phyloP scores from a whole-genome alignment of 441 rosid genomes.

The Corymbia calophylla region DNA sequence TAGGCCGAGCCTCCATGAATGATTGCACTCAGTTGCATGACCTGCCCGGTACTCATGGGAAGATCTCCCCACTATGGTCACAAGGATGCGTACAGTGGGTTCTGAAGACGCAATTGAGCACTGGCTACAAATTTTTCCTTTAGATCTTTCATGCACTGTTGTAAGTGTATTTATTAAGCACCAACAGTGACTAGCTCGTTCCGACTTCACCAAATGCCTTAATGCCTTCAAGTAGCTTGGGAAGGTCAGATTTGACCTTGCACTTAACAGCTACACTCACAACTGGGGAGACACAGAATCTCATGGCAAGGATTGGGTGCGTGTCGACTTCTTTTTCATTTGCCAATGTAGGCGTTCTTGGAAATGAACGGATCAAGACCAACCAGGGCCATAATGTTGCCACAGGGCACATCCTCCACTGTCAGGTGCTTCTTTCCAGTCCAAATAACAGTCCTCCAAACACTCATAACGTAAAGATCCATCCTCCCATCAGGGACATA shows the following conservation, averaged over 20 bases:
- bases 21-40: slow-evolving; percentile 46
- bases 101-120: slow-evolving; percentile 32
- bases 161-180: slow-evolving; percentile 39
- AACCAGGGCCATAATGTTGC: slow-evolving; percentile 53
- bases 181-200: slow-evolving; percentile 44
- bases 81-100: slow-evolving; percentile 36
- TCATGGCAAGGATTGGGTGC: slow-evolving; percentile 43
- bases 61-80: slow-evolving; percentile 36
- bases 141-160: slow-evolving; percentile 38
- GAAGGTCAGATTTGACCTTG: slow-evolving; percentile 40
- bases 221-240: slow-evolving; percentile 41
- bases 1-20: slow-evolving; percentile 39
- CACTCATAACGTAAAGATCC: slow-evolving; percentile 41
- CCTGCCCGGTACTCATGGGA: slow-evolving; percentile 30
- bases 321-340: slow-evolving; percentile 48
- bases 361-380: slow-evolving; percentile 44
- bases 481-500: slow-evolving; percentile 47
- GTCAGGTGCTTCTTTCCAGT: slow-evolving; percentile 57
- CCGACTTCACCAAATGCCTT: slow-evolving; percentile 39
- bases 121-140: slow-evolving; percentile 39
- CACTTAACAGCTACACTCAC: slow-evolving; percentile 41
- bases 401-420: slow-evolving; percentile 55
- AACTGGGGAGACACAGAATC: slow-evolving; percentile 36
- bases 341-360: slow-evolving; percentile 43
- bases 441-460: slow-evolving; percentile 56